A percentile compares a stretch with the other conserved stretches of the same genome.
These are phyloP conservation scores for Plasmodium coatneyi DNA, from an alignment of 169 alveolate species.

Conservation along the genomic window DNA sequence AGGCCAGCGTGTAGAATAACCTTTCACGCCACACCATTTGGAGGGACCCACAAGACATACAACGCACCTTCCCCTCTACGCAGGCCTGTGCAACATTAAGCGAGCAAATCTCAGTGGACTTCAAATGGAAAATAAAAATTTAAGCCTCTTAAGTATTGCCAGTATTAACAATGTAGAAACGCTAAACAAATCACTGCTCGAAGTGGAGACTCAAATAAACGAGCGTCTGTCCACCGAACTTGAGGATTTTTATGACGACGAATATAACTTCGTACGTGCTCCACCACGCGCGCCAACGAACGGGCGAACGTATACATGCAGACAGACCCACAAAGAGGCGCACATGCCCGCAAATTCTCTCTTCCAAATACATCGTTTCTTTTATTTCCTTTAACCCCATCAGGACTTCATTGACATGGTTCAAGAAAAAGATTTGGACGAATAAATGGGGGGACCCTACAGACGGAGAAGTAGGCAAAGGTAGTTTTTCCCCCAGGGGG, in stretches of 20 bases:
- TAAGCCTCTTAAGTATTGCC: slow-evolving; percentile 27
- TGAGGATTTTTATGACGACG: slow-evolving; percentile 56
- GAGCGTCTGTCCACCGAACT: slow-evolving; percentile 21
- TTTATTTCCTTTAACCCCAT: slow-evolving; percentile 3
- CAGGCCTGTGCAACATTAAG: slow-evolving; percentile 36
- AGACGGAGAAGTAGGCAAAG: neutral
- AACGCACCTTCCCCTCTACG: neutral
- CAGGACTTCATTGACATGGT: slow-evolving; percentile 61
- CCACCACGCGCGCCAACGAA: neutral
- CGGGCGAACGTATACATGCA: neutral
- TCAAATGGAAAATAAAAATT: slow-evolving; percentile 20
- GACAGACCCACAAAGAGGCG: neutral
- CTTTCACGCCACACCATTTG: neutral
- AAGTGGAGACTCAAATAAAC: slow-evolving; percentile 32
- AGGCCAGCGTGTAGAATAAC: neutral
- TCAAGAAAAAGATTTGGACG: slow-evolving; percentile 34
- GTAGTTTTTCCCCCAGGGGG: neutral
- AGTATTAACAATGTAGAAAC: slow-evolving; percentile 10
- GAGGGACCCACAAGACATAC: neutral
- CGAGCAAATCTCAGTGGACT: slow-evolving; percentile 6
- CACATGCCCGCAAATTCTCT: neutral
- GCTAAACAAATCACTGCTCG: slow-evolving; percentile 28
- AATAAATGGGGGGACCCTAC: neutral
- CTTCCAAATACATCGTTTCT: neutral
- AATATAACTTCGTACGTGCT: slow-evolving; percentile 50